Evolutionary conservation across 2,329 filamentous ascomycete species (phyloP), one percentile per base, ranked within the genome.

Genomic region (Calonectria pseudoturangicola): DNA sequence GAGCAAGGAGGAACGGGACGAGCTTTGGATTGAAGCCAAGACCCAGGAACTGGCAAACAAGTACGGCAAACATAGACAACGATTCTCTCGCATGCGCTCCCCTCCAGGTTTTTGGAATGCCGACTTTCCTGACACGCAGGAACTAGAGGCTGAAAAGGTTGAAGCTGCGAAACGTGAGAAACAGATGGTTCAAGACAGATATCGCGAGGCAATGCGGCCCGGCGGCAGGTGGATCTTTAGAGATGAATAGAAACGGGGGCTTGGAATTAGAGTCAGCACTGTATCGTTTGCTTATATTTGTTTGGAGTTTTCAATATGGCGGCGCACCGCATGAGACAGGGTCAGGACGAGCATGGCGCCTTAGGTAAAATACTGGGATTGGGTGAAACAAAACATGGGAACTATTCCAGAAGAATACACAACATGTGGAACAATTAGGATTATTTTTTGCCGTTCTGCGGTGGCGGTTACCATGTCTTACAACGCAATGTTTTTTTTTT

Each of bases 91-190:
- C 64, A 89, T 90, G 74, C 88, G 86, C 54, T 95, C 93, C 12
- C 96, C 97, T 15, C 95, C 95, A 2, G 96, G 95, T 0, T 98
- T 95, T 82, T 99, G 97, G 97, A 89, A 94, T 67, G 90, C 93
- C 2, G 96, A 98, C 77, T 98, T 99, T 82, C 96, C 96, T 1
- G 92, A 87, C 30, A 98, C 97, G 1, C 97, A 98, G 82, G 94
- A 98, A 83, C 84, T 92, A 33, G 87, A 90, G 76, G 86, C 88
- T 66, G 91, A 96, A 78, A 90, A 90, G 70, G 88, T 89, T 72
- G 91, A 92, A 80, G 93, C 93, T 0, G 88, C 87, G n/a, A 88
- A 88, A 77, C 85, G 90, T 72, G 92, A 94, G 80, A 89, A 88
- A 75, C 87, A 91, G 63, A 89, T 91, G 69, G 88, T 98, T 2